phyloP scores from a whole-genome alignment of 2,329 filamentous ascomycete species.

The Diaporthe sp. region DNA sequence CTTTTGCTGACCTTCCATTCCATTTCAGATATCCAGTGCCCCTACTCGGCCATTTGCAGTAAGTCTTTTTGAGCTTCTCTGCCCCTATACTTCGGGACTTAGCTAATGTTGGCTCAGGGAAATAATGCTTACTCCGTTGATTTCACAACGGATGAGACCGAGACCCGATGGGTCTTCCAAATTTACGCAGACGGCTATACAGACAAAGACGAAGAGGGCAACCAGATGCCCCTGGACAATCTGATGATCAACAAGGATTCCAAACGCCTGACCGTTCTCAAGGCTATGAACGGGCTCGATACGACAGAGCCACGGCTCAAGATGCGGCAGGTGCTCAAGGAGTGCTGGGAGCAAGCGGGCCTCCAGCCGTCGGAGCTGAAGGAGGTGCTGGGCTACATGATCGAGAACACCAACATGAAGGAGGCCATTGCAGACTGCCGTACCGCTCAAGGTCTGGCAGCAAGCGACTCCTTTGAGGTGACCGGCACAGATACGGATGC shows the following conservation, averaged over 20 bases:
- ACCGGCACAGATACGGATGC: neutral
- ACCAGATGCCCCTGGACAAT: conserved; percentile 1
- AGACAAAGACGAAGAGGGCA: neutral
- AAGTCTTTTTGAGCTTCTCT: neutral
- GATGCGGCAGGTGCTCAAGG: conserved; percentile 1
- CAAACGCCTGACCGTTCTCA: conserved; percentile 1
- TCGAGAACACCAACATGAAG: conserved; percentile 1
- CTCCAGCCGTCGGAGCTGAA: conserved; percentile 9
- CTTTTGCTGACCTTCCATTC: neutral
- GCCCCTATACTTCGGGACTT: too few relatives aligned
- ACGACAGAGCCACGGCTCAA: neutral
- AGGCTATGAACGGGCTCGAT: conserved; percentile 1
- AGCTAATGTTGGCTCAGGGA: neutral
- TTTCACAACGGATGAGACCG: neutral
- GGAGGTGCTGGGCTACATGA: conserved; percentile 12
- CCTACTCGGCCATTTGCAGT: conserved; percentile 8
- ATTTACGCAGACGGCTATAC: conserved; percentile 10
- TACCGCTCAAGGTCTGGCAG: neutral
- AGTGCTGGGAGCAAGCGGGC: conserved; percentile 9
- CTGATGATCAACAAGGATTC: conserved; percentile 6
- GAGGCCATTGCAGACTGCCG: conserved; percentile 8
- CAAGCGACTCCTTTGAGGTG: neutral
- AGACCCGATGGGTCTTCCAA: neutral
- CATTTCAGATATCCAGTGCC: neutral
- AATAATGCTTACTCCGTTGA: conserved; percentile 7